Evolutionary conservation across 257 asterid genomes (phyloP).

Genomic region (Dorcoceras hygrometricum): DNA sequence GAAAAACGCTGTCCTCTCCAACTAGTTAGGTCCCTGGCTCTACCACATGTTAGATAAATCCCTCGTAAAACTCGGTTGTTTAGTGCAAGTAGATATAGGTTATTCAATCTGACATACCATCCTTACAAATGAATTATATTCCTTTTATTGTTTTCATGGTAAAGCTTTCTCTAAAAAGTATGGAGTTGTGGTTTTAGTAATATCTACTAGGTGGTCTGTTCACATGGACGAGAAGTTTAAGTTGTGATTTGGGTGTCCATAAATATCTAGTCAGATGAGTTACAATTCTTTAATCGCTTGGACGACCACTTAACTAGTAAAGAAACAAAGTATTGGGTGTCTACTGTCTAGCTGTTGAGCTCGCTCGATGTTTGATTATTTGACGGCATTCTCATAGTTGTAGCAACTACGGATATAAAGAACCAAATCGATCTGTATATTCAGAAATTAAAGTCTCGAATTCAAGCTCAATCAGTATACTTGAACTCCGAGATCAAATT

Average conservation of each 20-base stretch:
- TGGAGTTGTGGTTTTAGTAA: background rate
- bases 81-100: background rate
- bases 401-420: too few species aligned
- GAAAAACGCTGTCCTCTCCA: background rate
- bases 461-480: too few species aligned
- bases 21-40: background rate
- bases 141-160: background rate
- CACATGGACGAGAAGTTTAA: background rate
- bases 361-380: constrained; percentile 1
- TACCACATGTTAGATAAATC: background rate
- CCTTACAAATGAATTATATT: too few species aligned
- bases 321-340: too few species aligned
- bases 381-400: constrained; percentile 4
- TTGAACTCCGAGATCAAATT: too few species aligned
- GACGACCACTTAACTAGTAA: background rate
- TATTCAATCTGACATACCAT: background rate
- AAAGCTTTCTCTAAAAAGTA: background rate
- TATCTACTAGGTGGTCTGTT: background rate
- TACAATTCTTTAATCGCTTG: too few species aligned
- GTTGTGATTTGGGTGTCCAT: background rate
- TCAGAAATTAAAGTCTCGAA: too few species aligned
- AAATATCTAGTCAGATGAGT: background rate
- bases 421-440: too few species aligned
- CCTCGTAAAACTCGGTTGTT: background rate
- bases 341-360: background rate